phyloP scores from a whole-genome alignment of 768 basidiomycete species.

The Suillus lakei region DNA sequence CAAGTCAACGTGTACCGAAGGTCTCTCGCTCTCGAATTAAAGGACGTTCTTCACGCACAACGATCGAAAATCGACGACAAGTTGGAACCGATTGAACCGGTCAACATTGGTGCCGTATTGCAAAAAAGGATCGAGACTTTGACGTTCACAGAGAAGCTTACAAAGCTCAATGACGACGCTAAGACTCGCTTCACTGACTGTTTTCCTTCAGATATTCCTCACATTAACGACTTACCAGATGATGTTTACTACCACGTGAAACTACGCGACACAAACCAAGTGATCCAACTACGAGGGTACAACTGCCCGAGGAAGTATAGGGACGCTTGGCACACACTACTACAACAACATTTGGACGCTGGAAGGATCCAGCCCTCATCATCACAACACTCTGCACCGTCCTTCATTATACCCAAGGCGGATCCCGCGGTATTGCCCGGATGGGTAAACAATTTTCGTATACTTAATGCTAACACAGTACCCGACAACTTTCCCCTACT shows the following conservation, averaged over 20 bases:
- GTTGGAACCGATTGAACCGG: not conserved
- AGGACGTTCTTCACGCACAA: not conserved
- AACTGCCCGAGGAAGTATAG: conserved; percentile 38
- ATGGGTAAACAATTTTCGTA: conserved; percentile 36
- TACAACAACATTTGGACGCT: conserved; percentile 39
- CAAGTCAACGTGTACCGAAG: not conserved
- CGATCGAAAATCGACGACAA: not conserved
- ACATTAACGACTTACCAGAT: conserved; percentile 25
- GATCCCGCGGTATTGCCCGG: conserved; percentile 25
- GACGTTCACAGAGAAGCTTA: no score
- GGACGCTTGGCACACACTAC: conserved; percentile 37
- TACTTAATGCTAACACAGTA: conserved; percentile 28
- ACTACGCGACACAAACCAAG: conserved; percentile 31
- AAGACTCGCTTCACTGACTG: conserved; percentile 19
- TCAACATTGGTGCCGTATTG: conserved; percentile 3
- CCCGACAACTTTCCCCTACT: conserved; percentile 25
- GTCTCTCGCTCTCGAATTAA: not conserved
- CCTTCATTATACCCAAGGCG: conserved; percentile 43
- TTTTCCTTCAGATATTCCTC: conserved; percentile 32
- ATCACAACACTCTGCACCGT: conserved; percentile 35
- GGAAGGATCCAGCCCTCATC: conserved; percentile 36
- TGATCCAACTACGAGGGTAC: conserved; percentile 32
- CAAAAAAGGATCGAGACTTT: not conserved
- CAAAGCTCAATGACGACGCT: no score
- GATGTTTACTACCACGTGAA: conserved; percentile 29